phyloP scores from a whole-genome alignment of 345 rosid genomes.

The Eucalyptus cloeziana region DNA sequence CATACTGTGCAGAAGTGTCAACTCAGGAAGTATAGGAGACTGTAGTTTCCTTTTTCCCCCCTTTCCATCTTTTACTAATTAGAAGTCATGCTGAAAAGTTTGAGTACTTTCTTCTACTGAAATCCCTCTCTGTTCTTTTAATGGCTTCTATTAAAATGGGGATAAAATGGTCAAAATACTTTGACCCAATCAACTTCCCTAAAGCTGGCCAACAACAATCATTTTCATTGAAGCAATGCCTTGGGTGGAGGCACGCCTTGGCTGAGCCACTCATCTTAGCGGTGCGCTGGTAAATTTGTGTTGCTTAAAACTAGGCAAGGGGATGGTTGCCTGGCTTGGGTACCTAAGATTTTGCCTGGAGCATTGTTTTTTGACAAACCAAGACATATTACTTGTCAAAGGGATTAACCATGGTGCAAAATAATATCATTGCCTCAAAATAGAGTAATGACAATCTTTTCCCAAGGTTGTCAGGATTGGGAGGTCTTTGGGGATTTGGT shows the following conservation, averaged over 20 bases:
- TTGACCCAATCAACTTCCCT: not conserved
- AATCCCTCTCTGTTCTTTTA: not conserved
- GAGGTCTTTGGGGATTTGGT: not conserved
- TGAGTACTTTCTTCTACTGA: not conserved
- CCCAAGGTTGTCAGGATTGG: not conserved
- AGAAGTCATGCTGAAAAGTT: not conserved
- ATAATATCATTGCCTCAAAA: not conserved
- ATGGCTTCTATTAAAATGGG: not conserved
- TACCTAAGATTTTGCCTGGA: not conserved
- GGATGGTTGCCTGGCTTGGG: not conserved
- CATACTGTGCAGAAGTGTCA: not conserved
- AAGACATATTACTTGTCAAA: not conserved
- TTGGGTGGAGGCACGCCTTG: not conserved
- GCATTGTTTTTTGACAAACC: not conserved
- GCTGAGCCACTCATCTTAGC: not conserved
- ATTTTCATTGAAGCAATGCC: not conserved
- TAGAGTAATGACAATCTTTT: not conserved
- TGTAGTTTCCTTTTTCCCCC: not conserved
- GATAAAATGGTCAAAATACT: not conserved
- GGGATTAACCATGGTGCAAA: not conserved
- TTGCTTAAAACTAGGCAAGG: not conserved
- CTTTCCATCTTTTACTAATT: not conserved
- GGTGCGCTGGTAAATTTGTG: not conserved
- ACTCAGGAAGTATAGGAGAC: not conserved
- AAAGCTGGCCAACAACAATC: not conserved